Evolutionary conservation across 1,284 basidiomycete genomes (phyloP).

Genomic region (Fomitiporia mediterranea): DNA sequence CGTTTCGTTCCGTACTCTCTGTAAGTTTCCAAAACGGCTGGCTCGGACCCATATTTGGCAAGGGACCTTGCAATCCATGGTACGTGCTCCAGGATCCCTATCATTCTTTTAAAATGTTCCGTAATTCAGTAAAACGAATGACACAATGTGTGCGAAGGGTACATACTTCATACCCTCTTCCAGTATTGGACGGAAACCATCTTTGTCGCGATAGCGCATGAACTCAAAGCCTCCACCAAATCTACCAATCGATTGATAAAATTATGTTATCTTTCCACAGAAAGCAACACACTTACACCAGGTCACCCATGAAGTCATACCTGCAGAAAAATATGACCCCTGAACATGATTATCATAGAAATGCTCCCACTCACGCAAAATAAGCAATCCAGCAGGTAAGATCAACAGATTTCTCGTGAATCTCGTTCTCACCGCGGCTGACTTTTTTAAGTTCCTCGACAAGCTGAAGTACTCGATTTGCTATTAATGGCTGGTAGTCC

Average conservation of each 20-base stretch:
- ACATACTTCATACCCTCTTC: constrained; percentile 17
- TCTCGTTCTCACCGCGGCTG: constrained; percentile 2
- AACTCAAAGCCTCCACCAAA: constrained; percentile 23
- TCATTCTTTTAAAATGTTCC: not conserved
- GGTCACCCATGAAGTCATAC: constrained; percentile 37
- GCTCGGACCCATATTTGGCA: not conserved
- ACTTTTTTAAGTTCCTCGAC: constrained; percentile 27
- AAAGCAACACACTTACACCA: constrained; percentile 26
- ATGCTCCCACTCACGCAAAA: constrained; percentile 23
- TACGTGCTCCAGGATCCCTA: constrained; percentile 5
- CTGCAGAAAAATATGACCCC: constrained; percentile 22
- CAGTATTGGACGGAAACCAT: constrained; percentile 17
- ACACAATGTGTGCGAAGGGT: too few species aligned
- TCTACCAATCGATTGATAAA: constrained; percentile 18
- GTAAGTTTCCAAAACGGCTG: constrained; percentile 1
- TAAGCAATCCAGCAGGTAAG: constrained; percentile 33
- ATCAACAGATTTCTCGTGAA: constrained; percentile 24
- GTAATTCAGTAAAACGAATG: not conserved
- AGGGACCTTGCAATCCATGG: constrained; percentile 7
- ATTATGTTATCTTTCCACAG: not conserved
- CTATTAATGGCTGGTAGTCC: constrained; percentile 35
- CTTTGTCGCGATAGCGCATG: constrained; percentile 23
- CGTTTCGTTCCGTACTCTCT: constrained; percentile 18
- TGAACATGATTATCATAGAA: not conserved
- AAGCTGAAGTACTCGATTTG: constrained; percentile 31